phyloP scores from a whole-genome alignment of 2,329 filamentous ascomycete genomes.

The Aspergillus piperis region DNA sequence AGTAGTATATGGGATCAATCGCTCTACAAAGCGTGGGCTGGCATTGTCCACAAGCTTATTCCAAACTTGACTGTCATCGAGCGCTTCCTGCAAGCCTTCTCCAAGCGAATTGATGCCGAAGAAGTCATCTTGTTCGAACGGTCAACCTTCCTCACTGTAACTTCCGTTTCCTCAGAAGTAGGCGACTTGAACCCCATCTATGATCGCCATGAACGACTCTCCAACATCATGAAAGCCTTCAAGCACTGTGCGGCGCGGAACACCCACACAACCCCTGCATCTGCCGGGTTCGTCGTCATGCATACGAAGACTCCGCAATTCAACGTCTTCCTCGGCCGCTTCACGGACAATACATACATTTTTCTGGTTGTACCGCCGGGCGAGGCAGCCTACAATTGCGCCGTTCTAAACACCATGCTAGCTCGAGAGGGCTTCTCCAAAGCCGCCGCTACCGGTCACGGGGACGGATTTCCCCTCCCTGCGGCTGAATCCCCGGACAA shows the following conservation, averaged over 20 bases:
- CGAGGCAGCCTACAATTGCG: conserved; percentile 87
- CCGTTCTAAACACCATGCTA: conserved; percentile 85
- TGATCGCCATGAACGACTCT: conserved; percentile 91
- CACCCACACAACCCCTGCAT: conserved; percentile 46
- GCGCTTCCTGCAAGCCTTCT: conserved; percentile 77
- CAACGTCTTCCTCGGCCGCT: conserved; percentile 91
- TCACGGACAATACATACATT: conserved; percentile 97
- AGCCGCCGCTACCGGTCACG: conserved; percentile 52
- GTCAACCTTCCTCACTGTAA: conserved; percentile 95
- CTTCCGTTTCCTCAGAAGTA: conserved; percentile 76
- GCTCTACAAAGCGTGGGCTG: conserved; percentile 96
- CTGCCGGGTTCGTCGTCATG: conserved; percentile 48
- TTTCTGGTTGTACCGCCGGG: conserved; percentile 89
- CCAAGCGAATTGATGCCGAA: conserved; percentile 83
- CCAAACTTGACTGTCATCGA: conserved; percentile 90
- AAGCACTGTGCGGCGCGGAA: conserved; percentile 69
- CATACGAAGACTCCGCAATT: conserved; percentile 63
- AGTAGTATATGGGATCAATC: conserved; percentile 99
- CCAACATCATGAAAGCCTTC: conserved; percentile 97
- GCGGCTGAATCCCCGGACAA: conserved; percentile 33
- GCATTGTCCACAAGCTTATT: conserved; percentile 97
- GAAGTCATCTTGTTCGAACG: conserved; percentile 94
- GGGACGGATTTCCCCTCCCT: conserved; percentile 45
- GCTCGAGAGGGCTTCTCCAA: conserved; percentile 79
- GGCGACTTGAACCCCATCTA: conserved; percentile 81